These are phyloP conservation scores for Syzygium aqueum DNA, from an alignment of 345 rosid genomes.

Conservation along the genomic window DNA sequence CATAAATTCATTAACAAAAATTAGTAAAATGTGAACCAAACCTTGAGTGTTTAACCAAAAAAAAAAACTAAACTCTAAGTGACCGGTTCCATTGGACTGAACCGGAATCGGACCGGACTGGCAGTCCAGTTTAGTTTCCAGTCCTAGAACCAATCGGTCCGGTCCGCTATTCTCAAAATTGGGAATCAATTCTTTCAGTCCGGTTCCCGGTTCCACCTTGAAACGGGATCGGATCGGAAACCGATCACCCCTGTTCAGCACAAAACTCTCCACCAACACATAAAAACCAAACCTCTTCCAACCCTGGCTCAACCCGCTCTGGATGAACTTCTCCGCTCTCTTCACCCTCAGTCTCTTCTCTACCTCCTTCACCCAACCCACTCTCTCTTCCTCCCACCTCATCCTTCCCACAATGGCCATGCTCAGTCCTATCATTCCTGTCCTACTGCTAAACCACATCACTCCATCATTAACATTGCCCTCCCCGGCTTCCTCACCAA, in stretches of 20 bases:
- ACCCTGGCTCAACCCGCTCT: not conserved
- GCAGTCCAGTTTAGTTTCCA: too few relatives aligned
- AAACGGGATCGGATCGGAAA: too few relatives aligned
- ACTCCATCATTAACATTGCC: constrained; percentile 13
- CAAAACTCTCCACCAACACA: constrained; percentile 54
- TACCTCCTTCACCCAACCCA: constrained; percentile 32
- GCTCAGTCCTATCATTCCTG: constrained; percentile 28
- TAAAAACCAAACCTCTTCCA: constrained; percentile 46
- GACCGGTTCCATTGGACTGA: too few relatives aligned
- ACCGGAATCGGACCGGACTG: too few relatives aligned
- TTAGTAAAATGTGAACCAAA: too few relatives aligned
- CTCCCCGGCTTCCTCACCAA: constrained; percentile 9
- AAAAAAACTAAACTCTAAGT: too few relatives aligned
- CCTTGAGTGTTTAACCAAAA: too few relatives aligned
- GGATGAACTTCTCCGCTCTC: constrained; percentile 11
- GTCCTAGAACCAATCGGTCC: too few relatives aligned
- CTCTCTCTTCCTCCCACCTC: constrained; percentile 38
- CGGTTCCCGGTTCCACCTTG: too few relatives aligned
- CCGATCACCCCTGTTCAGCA: not conserved
- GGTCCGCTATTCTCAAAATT: too few relatives aligned
- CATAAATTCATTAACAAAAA: too few relatives aligned
- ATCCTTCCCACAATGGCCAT: constrained; percentile 30
- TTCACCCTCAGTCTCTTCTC: constrained; percentile 11
- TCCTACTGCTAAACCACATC: constrained; percentile 19
- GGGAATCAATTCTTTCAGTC: too few relatives aligned